Base-by-base conservation (phyloP, 495 filamentous ascomycete species). In the Penicillium lagena region DNA sequence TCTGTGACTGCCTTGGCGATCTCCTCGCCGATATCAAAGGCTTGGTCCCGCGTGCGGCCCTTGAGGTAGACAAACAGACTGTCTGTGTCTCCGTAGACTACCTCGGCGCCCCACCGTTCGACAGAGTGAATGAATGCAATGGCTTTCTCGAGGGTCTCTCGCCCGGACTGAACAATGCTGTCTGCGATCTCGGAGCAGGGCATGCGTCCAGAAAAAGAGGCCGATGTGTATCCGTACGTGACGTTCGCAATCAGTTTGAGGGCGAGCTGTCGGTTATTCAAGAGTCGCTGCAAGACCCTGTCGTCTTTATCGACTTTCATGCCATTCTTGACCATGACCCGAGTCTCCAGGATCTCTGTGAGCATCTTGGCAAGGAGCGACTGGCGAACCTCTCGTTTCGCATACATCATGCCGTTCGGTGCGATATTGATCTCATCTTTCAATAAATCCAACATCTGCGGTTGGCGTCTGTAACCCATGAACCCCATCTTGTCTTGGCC, bases 221-320 rank as follows among this genome's bases (percentile, higher is more conserved):
- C 93, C 10, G 91, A 96, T 0, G 94, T 91, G 63, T 98, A 98
- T 33, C 93, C 93, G 52, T 98, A 98, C 1, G 94, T 98, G 46
- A 98, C 93, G 52, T 98, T 98, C 7, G 93, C 94, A 36, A 96
- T 89, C 11, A 98, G 76, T 59, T 98, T 98, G n/a, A 98, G 77
- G 1, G 93, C 93, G 1, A 98, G 68, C 52, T 98, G 93, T 56
- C 94, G 72, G 62, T 96, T 95, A 72, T 97, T 93, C 8, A 97
- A 76, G 11, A 96, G 80, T 39, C 85, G 81, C 57, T 97, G 90
- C 15, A 97, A 62, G 1, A 80, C 77, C 52, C 81, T 90, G 66
- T 97, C 93, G 49, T 95, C 83, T 60, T 90, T 95, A 63, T 96
- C 87, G 43, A 79, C 65, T 62, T 96, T 96, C 94, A 97, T 97